These are phyloP conservation scores for Spathaspora gorwiae DNA, from an alignment of 805 yeast genomes.

Conservation along the genomic window DNA sequence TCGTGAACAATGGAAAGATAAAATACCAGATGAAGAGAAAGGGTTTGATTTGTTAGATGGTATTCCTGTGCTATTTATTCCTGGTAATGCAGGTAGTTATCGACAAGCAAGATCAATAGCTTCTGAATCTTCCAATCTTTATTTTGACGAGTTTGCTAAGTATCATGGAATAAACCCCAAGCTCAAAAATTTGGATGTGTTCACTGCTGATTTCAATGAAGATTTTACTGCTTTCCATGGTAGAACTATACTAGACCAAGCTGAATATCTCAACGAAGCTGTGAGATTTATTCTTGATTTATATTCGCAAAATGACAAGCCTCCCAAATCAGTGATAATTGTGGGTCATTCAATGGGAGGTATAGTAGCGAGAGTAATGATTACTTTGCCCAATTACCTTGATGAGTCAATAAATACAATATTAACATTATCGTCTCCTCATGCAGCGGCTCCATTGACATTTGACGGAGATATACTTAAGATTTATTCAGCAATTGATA, in stretches of 20 bases:
- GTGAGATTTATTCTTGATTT: slow-evolving; percentile 67
- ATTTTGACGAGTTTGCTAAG: slow-evolving; percentile 29
- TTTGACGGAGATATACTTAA: slow-evolving; percentile 84
- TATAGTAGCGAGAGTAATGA: slow-evolving; percentile 80
- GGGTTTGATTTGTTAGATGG: slow-evolving; percentile 47
- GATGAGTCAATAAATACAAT: slow-evolving; percentile 76
- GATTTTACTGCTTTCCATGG: slow-evolving; percentile 97
- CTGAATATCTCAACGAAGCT: slow-evolving; percentile 89
- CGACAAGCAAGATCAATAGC: slow-evolving; percentile 91
- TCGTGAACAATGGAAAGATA: slow-evolving; percentile 74
- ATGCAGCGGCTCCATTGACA: slow-evolving; percentile 85
- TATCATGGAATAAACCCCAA: slow-evolving; percentile 24
- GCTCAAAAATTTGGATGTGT: slow-evolving; percentile 66
- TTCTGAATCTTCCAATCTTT: slow-evolving; percentile 62
- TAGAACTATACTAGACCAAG: slow-evolving; percentile 86
- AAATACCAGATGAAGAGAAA: slow-evolving; percentile 38
- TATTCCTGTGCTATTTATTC: slow-evolving; percentile 86
- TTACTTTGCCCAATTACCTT: slow-evolving; percentile 71
- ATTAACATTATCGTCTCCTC: slow-evolving; percentile 85
- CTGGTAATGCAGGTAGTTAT: slow-evolving; percentile 96
- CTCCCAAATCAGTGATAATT: slow-evolving; percentile 69
- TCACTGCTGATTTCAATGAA: slow-evolving; percentile 90
- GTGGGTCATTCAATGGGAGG: slow-evolving; percentile 98
- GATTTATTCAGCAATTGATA: slow-evolving; percentile 68
- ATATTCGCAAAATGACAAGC: slow-evolving; percentile 41